Evolutionary conservation across 2,329 filamentous ascomycete genomes (phyloP), one percentile per base, ranked within the genome.

Genomic region (Microcyclospora pomicola): DNA sequence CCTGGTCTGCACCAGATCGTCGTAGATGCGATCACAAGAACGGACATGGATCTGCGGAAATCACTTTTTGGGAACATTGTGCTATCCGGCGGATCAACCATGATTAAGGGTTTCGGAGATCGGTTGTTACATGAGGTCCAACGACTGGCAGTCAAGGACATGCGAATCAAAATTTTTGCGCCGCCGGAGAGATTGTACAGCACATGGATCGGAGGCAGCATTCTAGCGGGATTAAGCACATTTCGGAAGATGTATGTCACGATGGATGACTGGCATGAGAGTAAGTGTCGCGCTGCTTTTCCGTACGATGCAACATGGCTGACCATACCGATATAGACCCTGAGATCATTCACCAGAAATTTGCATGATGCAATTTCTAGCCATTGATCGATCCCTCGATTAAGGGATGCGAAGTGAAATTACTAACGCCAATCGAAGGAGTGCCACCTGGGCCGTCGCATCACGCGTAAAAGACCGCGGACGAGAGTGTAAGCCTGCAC

Each of bases 231-330:
- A 6, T 65, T 98, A 62, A 96, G 88, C 68, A 98, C 91, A 38
- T 98, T 98, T 67, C 80, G 88, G 69, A 98, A 96, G 88, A 98
- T 98, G 91, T 96, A 91, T 86, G 91, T 98, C 56, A 94, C 86
- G 64, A 88, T 94, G 59, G 91, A 96, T 58, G 91, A 98, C 69
- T 98, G 91, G 91, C 91, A 98, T 61, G 91, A 98, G 72, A 94
- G 54, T 58, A 46, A 54, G 54, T 56, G 32, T 33, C 34, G 14
- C 31, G 37, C 46, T 45, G 31, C 32, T 13, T 28, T 37, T 30
- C 31, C 9, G 30, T n/a, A 15, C 9, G 33, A 19, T 15, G 35
- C 31, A 28, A 32, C 24, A 41, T 44, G 37, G 41, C 47, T 44
- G 42, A 48, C 37, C 33, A 24, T 10, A 19, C 15, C 24, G 34